Evolutionary conservation across 139 green algal genomes (phyloP).

Genomic region (Deuterostichococcus epilithicus): DNA sequence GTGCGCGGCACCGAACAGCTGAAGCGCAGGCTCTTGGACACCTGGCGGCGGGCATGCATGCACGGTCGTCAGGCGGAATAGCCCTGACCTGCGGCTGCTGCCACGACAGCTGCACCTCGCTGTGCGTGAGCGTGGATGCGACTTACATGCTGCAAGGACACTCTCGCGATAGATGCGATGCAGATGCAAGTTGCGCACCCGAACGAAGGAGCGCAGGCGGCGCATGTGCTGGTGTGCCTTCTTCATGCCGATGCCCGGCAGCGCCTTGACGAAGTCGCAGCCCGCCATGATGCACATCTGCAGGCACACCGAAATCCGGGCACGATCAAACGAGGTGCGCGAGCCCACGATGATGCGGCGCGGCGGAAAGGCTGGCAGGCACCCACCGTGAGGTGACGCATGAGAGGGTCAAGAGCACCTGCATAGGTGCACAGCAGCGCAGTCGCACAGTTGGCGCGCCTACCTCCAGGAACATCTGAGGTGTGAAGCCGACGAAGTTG

Average conservation of each 20-base stretch:
- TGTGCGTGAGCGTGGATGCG: no score
- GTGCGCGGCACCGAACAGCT: slow-evolving; percentile 61
- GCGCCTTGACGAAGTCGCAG: slow-evolving; percentile 89
- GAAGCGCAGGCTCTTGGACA: slow-evolving; percentile 72
- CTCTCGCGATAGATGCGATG: background rate
- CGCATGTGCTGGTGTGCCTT: slow-evolving; percentile 80
- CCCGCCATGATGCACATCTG: slow-evolving; percentile 95
- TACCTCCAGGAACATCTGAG: slow-evolving; percentile 85
- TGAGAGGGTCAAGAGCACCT: background rate
- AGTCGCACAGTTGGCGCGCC: background rate
- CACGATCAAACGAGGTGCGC: background rate
- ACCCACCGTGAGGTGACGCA: no score
- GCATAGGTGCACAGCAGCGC: no score
- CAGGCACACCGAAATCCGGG: background rate
- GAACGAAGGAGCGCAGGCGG: slow-evolving; percentile 58
- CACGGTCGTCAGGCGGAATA: no score
- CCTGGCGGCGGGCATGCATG: slow-evolving; percentile 36
- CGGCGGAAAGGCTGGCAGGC: no score
- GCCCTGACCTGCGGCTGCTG: no score
- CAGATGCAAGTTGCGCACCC: slow-evolving; percentile 36
- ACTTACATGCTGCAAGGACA: no score
- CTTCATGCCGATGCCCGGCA: slow-evolving; percentile 86
- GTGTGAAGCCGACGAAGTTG: slow-evolving; percentile 68
- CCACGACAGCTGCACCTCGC: no score
- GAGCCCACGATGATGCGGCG: no score